Evolutionary conservation across 768 basidiomycete species (phyloP).

Genomic region (Lenzites betulinus): DNA sequence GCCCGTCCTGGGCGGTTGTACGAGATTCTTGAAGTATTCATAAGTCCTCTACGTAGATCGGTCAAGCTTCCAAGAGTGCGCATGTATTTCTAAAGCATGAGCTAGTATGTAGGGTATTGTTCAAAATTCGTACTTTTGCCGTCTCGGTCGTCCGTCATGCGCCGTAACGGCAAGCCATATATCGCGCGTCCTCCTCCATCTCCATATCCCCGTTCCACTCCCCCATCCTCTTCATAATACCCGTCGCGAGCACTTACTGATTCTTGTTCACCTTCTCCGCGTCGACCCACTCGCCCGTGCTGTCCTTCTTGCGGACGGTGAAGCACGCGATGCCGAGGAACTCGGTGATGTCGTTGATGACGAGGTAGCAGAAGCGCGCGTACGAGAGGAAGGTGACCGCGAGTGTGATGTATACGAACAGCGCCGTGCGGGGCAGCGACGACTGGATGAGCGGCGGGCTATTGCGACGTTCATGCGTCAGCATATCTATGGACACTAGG

Average conservation of each 20-base stretch:
- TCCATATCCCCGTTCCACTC: not conserved
- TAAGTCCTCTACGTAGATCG: too few relatives aligned
- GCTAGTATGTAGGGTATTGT: not conserved
- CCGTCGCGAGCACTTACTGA: constrained; percentile 1
- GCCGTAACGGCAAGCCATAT: not conserved
- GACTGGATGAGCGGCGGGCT: constrained; percentile 76
- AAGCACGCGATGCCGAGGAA: constrained; percentile 95
- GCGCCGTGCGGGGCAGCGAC: constrained; percentile 56
- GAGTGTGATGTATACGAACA: constrained; percentile 76
- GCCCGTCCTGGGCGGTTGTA: too few relatives aligned
- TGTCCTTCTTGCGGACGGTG: constrained; percentile 85
- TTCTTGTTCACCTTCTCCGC: constrained; percentile 28
- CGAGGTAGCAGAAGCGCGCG: constrained; percentile 76
- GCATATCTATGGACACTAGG: too few relatives aligned
- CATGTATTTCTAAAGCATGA: not conserved
- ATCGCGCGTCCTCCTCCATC: not conserved
- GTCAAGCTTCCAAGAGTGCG: not conserved
- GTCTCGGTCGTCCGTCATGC: not conserved
- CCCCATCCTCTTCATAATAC: not conserved
- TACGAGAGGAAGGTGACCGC: constrained; percentile 69
- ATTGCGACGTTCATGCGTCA: not conserved
- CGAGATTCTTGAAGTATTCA: too few relatives aligned
- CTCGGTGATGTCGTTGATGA: constrained; percentile 86
- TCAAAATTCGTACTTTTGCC: not conserved
- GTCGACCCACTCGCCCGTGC: constrained; percentile 59